Conservation (phyloP, 177 flowering plant species). For the Vitis hybrid region DNA sequence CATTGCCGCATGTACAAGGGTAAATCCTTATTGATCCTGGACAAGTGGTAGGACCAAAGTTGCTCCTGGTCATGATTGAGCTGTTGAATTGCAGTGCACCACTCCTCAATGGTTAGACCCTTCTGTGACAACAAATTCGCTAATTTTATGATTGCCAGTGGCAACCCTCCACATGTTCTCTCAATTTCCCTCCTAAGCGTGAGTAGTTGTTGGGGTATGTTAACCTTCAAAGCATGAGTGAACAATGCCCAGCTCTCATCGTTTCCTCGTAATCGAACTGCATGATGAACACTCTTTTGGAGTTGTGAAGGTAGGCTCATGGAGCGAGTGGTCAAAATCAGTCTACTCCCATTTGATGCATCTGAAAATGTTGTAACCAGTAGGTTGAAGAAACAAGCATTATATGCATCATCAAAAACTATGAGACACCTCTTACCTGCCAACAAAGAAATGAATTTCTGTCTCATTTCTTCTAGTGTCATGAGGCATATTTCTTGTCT, state of each 20-base stretch:
- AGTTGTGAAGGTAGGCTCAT: neutral
- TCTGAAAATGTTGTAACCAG: neutral
- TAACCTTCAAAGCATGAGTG: neutral
- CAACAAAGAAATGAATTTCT: neutral
- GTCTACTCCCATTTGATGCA: neutral
- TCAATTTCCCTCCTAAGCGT: neutral
- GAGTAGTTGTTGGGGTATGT: neutral
- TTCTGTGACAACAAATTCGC: too few relatives aligned
- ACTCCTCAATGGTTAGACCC: too few relatives aligned
- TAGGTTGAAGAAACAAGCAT: too few relatives aligned
- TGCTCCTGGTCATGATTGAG: neutral
- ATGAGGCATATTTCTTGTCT: too few relatives aligned
- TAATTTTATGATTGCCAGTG: neutral
- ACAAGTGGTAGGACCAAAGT: neutral
- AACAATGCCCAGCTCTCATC: conserved; percentile 13
- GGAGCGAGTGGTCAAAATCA: neutral
- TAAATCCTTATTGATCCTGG: neutral
- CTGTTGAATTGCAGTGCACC: too few relatives aligned
- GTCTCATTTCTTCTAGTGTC: neutral
- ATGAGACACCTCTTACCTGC: neutral
- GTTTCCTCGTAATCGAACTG: neutral
- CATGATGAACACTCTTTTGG: neutral
- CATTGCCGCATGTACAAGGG: neutral
- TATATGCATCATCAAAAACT: neutral
- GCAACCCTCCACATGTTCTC: neutral